Evolutionary conservation across 2,329 filamentous ascomycete species (phyloP), one percentile per base, ranked within the genome.

Genomic region (Aspergillus sp.): DNA sequence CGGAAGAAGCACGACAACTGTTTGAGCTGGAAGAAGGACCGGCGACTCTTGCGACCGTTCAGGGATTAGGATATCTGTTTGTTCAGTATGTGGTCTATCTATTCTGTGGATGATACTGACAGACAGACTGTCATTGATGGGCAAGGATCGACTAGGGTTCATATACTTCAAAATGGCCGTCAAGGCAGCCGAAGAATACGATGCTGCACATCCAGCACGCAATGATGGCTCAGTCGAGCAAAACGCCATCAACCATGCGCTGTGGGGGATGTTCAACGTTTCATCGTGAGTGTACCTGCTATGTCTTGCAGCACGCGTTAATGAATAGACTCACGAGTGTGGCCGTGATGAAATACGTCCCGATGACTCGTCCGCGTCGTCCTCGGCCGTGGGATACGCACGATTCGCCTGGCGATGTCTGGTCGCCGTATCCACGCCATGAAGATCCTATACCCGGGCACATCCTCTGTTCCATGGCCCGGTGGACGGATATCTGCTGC

Each of bases 131-230:
- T 45, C 47, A 4, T 40, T 53, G n/a, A 61, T 57, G 50, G 60
- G 61, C 6, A 61, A 63, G 40, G 61, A 63, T 43, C 56, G 56
- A 37, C 42, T 53, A 39, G 58, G 51, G 35, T 62, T 50, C 53
- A 50, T 56, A 45, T 61, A 59, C 47, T 33, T 57, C 32, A 48
- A 57, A 35, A 51, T 57, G 3, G 52, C 51, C n/a, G 45, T 44
- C 33, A 52, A 52, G 32, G 51, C 52, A 6, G 58, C 45, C 38
- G 45, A 53, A 39, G 54, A 57, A 39, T 54, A 57, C 36, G 47
- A 43, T 2, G 36, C 39, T 2, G 27, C 48, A 2, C 49, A 56
- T 30, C 52, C 51, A 2, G 45, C 49, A 4, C 50, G 37, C 10
- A 41, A 47, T 19, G 40, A 35, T 26, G 47, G 41, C 32, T 48